Conservation (phyloP, 2,329 filamentous ascomycete species). For the Sordariomycetes sp. region DNA sequence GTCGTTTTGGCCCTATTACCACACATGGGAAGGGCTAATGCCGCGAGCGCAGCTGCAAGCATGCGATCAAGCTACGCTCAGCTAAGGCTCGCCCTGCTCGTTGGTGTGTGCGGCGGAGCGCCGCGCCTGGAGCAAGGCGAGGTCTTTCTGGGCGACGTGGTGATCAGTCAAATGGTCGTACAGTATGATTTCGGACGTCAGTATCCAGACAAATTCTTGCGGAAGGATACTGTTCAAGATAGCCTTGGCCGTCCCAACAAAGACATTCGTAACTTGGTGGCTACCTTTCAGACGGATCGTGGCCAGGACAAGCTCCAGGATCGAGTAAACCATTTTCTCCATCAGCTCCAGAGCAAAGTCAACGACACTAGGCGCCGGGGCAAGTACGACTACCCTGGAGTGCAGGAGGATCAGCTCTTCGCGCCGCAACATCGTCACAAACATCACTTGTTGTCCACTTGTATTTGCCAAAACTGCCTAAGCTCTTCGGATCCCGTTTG, state of each 20-base stretch:
- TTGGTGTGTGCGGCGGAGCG: constrained; percentile 27
- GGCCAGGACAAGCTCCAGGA: neutral
- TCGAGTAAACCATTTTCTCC: neutral
- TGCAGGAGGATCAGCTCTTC: neutral
- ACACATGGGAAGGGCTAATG: neutral
- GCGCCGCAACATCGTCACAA: neutral
- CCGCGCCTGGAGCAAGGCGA: constrained; percentile 11
- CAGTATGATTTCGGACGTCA: constrained; percentile 18
- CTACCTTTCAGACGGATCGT: neutral
- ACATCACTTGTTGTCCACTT: neutral
- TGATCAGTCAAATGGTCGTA: constrained; percentile 17
- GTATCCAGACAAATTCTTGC: constrained; percentile 12
- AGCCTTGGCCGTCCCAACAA: constrained; percentile 14
- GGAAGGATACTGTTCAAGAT: constrained; percentile 15
- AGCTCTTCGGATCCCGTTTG: neutral
- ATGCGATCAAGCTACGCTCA: neutral
- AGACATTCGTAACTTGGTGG: constrained; percentile 12
- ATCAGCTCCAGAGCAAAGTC: neutral
- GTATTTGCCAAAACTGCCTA: neutral
- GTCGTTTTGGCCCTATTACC: neutral
- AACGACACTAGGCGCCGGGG: neutral
- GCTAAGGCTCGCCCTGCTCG: constrained; percentile 24
- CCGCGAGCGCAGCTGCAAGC: neutral
- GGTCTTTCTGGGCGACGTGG: constrained; percentile 19
- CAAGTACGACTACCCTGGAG: neutral